Percentiles rank a stretch among this genome's conserved stretches.
phyloP scores from a whole-genome alignment of 805 yeast genomes.

The Danielozyma ontarioensis region DNA sequence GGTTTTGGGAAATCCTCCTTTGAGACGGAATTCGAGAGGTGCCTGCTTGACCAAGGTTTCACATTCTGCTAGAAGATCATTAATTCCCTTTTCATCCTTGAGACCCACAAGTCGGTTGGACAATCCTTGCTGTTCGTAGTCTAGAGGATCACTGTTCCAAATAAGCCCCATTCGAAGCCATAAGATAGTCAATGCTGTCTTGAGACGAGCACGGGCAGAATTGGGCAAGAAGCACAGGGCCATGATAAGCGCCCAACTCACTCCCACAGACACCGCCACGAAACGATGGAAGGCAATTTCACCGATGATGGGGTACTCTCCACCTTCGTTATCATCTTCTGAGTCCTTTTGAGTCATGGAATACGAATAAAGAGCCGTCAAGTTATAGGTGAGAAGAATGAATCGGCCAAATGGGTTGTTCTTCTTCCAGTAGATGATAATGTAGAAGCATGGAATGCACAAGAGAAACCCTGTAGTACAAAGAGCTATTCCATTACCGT shows the following conservation, averaged over 20 bases:
- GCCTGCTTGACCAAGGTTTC: slow-evolving; percentile 62
- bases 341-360: slow-evolving; percentile 56
- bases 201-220: slow-evolving; percentile 66
- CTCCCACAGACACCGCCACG: slow-evolving; percentile 66
- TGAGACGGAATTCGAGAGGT: slow-evolving; percentile 67
- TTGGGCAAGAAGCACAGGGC: slow-evolving; percentile 66
- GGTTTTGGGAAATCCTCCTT: slow-evolving; percentile 62
- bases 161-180: slow-evolving; percentile 80
- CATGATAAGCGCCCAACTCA: slow-evolving; percentile 69
- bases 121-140: slow-evolving; percentile 25
- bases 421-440: slow-evolving; percentile 63
- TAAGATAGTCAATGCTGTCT: slow-evolving; percentile 57
- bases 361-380: slow-evolving; percentile 73
- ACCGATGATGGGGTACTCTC: slow-evolving; percentile 58
- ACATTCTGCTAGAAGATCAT: slow-evolving; percentile 54
- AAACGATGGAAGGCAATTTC: slow-evolving; percentile 80
- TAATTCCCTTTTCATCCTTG: slow-evolving; percentile 42
- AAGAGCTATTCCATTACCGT: slow-evolving; percentile 50
- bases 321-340: slow-evolving; percentile 63
- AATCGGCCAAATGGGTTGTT: slow-evolving; percentile 66
- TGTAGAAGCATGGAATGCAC: slow-evolving; percentile 45
- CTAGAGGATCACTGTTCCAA: slow-evolving; percentile 74
- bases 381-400: slow-evolving; percentile 67
- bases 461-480: slow-evolving; percentile 45
- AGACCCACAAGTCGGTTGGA: slow-evolving; percentile 31